Conservation (phyloP, 2,329 filamentous ascomycete genomes). For the Metarhizium album region DNA sequence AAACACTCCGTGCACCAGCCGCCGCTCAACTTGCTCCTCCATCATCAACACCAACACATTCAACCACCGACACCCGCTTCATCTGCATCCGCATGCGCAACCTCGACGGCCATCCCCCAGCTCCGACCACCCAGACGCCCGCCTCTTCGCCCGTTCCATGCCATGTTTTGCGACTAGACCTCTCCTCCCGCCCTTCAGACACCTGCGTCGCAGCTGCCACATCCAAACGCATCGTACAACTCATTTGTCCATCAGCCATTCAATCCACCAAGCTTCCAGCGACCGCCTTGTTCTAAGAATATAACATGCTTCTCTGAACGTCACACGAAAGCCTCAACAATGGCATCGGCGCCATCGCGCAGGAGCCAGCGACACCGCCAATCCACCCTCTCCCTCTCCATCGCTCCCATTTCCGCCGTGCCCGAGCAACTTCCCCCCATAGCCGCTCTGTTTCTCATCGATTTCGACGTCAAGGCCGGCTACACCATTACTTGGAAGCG, state of each 20-base stretch:
- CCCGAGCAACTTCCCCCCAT: constrained; percentile 30
- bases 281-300: not conserved
- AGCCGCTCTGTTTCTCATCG: constrained; percentile 76
- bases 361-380: constrained; percentile 27
- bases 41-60: not conserved
- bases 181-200: not conserved
- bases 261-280: not conserved
- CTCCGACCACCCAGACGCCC: not conserved
- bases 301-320: constrained; percentile 11
- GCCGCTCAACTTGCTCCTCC: not conserved
- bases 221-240: not conserved
- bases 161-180: not conserved
- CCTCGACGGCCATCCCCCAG: not conserved
- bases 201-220: not conserved
- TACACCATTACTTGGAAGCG: constrained; percentile 87
- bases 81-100: not conserved
- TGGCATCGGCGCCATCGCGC: constrained; percentile 32
- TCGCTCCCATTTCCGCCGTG: constrained; percentile 19
- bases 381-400: constrained; percentile 23
- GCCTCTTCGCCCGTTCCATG: not conserved
- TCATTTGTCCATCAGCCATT: not conserved
- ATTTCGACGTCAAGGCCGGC: constrained; percentile 86
- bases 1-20: not conserved
- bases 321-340: constrained; percentile 12
- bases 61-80: not conserved